phyloP scores from a whole-genome alignment of 2,329 filamentous ascomycete species.

The Pleurostoma richardsiae region DNA sequence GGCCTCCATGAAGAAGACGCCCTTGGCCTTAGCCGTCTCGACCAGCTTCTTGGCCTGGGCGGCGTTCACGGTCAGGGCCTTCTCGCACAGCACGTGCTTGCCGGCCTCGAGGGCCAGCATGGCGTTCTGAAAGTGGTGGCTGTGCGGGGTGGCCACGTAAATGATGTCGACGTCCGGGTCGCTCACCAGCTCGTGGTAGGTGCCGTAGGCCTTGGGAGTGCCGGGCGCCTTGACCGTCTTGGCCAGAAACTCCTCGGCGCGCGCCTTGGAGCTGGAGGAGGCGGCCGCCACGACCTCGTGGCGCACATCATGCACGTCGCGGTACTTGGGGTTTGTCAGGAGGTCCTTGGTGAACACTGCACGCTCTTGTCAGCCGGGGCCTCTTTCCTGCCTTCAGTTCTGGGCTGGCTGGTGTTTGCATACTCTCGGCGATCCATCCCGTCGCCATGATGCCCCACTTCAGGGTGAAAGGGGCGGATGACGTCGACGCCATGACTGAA shows the following conservation, averaged over 20 bases:
- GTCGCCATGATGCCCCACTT: conserved; percentile 60
- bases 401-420: conserved; percentile 14
- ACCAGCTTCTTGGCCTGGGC: conserved; percentile 69
- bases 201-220: conserved; percentile 68
- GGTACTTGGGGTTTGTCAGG: conserved; percentile 64
- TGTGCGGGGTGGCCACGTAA: conserved; percentile 87
- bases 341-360: conserved; percentile 71
- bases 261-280: conserved; percentile 66
- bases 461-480: conserved; percentile 38
- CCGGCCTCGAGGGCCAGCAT: conserved; percentile 79
- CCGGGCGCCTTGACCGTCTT: conserved; percentile 63
- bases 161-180: conserved; percentile 78
- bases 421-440: conserved; percentile 53
- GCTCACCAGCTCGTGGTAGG: conserved; percentile 74
- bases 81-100: conserved; percentile 88
- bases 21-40: conserved; percentile 67
- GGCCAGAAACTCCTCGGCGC: conserved; percentile 65
- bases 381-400: not conserved
- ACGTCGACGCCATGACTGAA: too few species aligned
- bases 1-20: conserved; percentile 76
- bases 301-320: conserved; percentile 65
- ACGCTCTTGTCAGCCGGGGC: conserved; percentile 2
- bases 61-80: conserved; percentile 82
- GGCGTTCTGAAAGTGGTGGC: conserved; percentile 87
- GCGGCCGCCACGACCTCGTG: conserved; percentile 77